These are phyloP conservation scores for Pouteria glomerata DNA, from an alignment of 148 eudicot genomes.

Conservation along the genomic window DNA sequence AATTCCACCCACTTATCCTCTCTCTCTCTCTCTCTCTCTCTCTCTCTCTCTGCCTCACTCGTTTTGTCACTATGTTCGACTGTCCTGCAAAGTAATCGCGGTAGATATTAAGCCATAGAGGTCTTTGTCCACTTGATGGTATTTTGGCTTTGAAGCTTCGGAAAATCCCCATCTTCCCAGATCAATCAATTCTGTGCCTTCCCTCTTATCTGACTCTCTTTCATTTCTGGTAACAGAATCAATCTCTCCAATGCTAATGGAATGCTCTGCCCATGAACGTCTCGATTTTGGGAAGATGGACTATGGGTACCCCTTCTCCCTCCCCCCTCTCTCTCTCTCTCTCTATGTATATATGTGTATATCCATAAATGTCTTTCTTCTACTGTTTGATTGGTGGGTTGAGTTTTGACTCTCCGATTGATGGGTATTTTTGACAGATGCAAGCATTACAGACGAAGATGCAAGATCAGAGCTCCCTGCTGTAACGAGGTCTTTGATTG, in stretches of 20 bases:
- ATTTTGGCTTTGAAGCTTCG: conserved; percentile 4
- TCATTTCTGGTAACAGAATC: neutral
- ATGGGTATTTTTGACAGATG: conserved; percentile 39
- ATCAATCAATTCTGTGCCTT: conserved; percentile 10
- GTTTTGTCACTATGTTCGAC: neutral
- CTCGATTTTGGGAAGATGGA: conserved; percentile 98
- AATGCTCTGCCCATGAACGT: conserved; percentile 64
- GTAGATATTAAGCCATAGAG: conserved; percentile 1
- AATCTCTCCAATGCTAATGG: conserved; percentile 33
- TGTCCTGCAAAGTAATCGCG: conserved; percentile 4
- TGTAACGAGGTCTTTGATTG: conserved; percentile 87
- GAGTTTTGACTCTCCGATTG: neutral
- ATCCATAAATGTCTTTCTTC: neutral
- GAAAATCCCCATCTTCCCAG: conserved; percentile 22
- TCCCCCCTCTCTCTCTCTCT: neutral
- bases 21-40: neutral
- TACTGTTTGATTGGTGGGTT: conserved; percentile 6
- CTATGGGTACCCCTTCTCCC: conserved; percentile 51
- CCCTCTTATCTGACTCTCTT: neutral
- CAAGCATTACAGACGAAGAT: conserved; percentile 92
- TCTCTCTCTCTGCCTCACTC: neutral
- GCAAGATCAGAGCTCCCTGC: conserved; percentile 93
- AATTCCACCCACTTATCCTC: no score
- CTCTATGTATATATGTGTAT: neutral
- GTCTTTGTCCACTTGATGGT: conserved; percentile 18